Conservation (phyloP, 83 land plant genomes). For the Diphasiastrum complanatum region DNA sequence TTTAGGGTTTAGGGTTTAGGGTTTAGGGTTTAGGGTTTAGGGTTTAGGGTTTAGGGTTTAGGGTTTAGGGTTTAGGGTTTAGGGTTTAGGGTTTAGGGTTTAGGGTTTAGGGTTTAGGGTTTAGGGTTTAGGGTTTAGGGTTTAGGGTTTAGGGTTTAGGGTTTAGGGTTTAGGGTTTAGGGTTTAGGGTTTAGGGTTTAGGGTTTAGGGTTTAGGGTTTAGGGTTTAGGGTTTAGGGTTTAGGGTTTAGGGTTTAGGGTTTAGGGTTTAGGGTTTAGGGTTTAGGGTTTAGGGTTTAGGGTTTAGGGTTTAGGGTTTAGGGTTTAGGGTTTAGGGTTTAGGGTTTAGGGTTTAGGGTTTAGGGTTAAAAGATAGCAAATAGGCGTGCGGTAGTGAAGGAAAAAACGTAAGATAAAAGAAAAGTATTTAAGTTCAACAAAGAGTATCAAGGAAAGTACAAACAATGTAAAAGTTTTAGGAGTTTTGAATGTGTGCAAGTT, state of each 20-base stretch:
- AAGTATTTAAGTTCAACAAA: no score
- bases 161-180: slow-evolving; percentile 36
- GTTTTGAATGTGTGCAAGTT: no score
- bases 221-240: slow-evolving; percentile 34
- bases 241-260: slow-evolving; percentile 33
- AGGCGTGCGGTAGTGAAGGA: no score
- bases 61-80: slow-evolving; percentile 36
- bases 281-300: slow-evolving; percentile 28
- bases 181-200: slow-evolving; percentile 38
- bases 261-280: slow-evolving; percentile 33
- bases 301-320: slow-evolving; percentile 27
- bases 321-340: slow-evolving; percentile 31
- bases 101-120: slow-evolving; percentile 41
- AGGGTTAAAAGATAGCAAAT: no score
- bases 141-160: slow-evolving; percentile 45
- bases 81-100: slow-evolving; percentile 50
- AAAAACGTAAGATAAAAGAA: no score
- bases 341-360: slow-evolving; percentile 33
- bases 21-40: slow-evolving; percentile 41
- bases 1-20: slow-evolving; percentile 43
- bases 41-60: slow-evolving; percentile 33
- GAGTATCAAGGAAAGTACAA: no score
- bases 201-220: slow-evolving; percentile 40
- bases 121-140: slow-evolving; percentile 43
- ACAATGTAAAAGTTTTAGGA: no score